Percentiles rank a stretch among this genome's conserved stretches.
Evolutionary conservation across 257 asterid genomes (phyloP).

Genomic region (Salvia rosmarinus): DNA sequence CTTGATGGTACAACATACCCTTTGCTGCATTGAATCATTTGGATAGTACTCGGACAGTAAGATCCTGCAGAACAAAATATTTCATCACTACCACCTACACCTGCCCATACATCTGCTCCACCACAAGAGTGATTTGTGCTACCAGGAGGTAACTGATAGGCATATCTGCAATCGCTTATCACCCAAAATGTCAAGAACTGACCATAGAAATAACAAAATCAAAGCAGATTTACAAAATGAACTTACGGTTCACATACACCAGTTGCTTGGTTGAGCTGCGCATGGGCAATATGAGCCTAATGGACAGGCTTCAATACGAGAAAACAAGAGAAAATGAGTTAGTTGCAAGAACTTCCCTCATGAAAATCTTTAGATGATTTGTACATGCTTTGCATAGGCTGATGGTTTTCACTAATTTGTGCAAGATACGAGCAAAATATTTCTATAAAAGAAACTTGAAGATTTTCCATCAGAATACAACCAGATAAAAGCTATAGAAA

Average conservation of each 20-base stretch:
- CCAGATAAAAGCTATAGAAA: conserved; percentile 3
- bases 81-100: conserved; percentile 65
- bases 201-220: conserved; percentile 35
- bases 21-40: conserved; percentile 57
- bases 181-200: conserved; percentile 44
- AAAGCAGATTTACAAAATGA: conserved; percentile 32
- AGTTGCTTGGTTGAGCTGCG: conserved; percentile 57
- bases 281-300: conserved; percentile 90
- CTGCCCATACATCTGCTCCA: conserved; percentile 93
- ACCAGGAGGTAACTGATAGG: conserved; percentile 86
- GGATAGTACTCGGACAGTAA: conserved; percentile 83
- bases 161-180: conserved; percentile 63
- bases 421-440: not conserved
- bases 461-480: conserved; percentile 13
- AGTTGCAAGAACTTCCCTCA: conserved; percentile 30
- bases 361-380: conserved; percentile 22
- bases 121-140: conserved; percentile 81
- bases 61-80: conserved; percentile 92
- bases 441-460: not conserved
- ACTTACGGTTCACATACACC: conserved; percentile 98
- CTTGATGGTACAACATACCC: conserved; percentile 57
- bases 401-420: conserved; percentile 2
- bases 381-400: conserved; percentile 27
- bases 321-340: conserved; percentile 34
- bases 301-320: conserved; percentile 78